Percentiles rank a stretch among this genome's conserved stretches.
These are phyloP conservation scores for Camelina neglecta DNA, from an alignment of 345 rosid genomes.

Conservation along the genomic window DNA sequence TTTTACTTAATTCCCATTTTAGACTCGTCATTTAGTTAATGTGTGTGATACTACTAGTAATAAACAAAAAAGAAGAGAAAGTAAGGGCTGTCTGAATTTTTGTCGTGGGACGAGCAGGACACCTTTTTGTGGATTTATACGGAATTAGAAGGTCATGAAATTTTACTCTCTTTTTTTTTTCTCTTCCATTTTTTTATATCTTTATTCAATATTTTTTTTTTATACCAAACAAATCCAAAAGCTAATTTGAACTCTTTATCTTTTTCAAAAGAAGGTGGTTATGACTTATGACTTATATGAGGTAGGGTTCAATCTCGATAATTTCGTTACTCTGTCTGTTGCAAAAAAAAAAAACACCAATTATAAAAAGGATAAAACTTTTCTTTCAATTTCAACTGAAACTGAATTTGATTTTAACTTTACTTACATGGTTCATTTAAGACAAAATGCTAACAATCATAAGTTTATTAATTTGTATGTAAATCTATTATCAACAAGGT, in stretches of 20 bases:
- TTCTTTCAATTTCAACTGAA: neutral
- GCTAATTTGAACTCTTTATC: slow-evolving; percentile 28
- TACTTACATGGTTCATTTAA: neutral
- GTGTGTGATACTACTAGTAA: neutral
- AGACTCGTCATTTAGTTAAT: neutral
- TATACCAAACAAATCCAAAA: slow-evolving; percentile 28
- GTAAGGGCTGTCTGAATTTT: slow-evolving; percentile 34
- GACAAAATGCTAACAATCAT: neutral
- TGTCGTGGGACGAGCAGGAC: slow-evolving; percentile 29
- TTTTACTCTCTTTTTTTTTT: slow-evolving; percentile 3
- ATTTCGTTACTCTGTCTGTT: neutral
- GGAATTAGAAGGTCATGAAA: slow-evolving; percentile 32
- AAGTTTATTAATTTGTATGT: neutral
- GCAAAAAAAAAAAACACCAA: neutral
- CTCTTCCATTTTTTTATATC: neutral
- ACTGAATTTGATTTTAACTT: neutral
- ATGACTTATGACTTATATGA: neutral
- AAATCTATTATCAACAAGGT: neutral
- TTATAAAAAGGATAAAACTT: too few species aligned
- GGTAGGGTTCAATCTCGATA: slow-evolving; percentile 30
- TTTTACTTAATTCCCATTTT: slow-evolving; percentile 13
- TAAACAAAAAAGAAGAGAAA: slow-evolving; percentile 10
- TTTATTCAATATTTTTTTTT: neutral
- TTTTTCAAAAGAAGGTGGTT: slow-evolving; percentile 36
- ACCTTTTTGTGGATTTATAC: slow-evolving; percentile 34